Base-by-base conservation (phyloP, 2,329 filamentous ascomycete genomes). In the Neonectria ditissima region DNA sequence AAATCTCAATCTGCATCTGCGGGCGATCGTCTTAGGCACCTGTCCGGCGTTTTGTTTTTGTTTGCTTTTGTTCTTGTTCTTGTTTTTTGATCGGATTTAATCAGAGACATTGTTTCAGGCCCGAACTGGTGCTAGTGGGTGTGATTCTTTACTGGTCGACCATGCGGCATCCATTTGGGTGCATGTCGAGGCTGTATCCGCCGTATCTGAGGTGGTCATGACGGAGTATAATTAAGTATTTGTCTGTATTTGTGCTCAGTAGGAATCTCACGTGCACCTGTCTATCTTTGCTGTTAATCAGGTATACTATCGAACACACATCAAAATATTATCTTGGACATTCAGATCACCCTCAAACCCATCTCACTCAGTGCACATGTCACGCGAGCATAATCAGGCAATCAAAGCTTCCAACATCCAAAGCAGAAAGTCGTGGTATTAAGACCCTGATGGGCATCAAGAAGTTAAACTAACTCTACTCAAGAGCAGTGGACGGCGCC, bases 401-500 rank as follows among this genome's bases (percentile, higher is more conserved):
- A 5, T 8, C 1, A 20, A 37, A 37, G 7, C 7, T n/a, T 14
- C 16, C 7, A 37, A n/a, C 16, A 16, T 37, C 34, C 16, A 16
- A 37, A 37, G 34, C 6, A 41, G 37, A 9, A 41, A 41, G 37
- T 3, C 8, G 8, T 11, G 4, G 8, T 41, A 41, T 20, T 4
- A 41, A 41, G 37, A 41, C n/a, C n/a, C n/a, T 41, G 3, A 16
- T 14, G 34, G 32, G 5, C 37, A 18, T 39, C 7, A 39, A 39
- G 37, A n/a, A 39, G 37, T 10, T n/a, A 39, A 18, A n/a, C 37
- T 20, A 41, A n/a, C 44, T 54, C 32, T 53, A 34, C 45, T 45
- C 55, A 74, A 52, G 66, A 67, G 66, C 76, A 78, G 73, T 78
- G 76, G 9, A 74, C 76, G 76, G 28, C 84, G 79, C 63, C 81